Percentiles rank a stretch among this genome's conserved stretches.
phyloP scores from a whole-genome alignment of 2,329 filamentous ascomycete species.

The Septoria linicola region DNA sequence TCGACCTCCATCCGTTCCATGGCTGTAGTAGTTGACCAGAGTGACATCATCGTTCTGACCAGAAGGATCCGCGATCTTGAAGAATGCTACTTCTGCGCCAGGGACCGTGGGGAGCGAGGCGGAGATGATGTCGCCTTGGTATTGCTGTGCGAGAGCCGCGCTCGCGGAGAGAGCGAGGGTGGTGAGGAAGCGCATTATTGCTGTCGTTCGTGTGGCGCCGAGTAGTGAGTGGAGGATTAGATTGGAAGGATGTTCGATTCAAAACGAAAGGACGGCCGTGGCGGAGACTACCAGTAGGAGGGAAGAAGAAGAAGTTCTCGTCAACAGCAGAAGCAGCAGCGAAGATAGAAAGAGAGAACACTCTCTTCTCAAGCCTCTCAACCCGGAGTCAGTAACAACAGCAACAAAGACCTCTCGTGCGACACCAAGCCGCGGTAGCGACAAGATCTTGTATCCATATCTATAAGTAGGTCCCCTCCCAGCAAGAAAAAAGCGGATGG shows the following conservation, averaged over 20 bases:
- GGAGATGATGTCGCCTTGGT: slow-evolving; percentile 28
- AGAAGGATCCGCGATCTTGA: slow-evolving; percentile 34
- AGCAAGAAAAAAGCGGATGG: no score
- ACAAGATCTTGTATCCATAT: no score
- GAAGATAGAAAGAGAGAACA: neutral
- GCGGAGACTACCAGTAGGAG: no score
- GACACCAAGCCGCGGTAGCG: neutral
- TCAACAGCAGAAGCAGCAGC: neutral
- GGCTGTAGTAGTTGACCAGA: slow-evolving; percentile 37
- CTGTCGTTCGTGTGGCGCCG: neutral
- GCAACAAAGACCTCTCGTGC: neutral
- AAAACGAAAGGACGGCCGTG: neutral
- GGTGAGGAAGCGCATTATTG: slow-evolving; percentile 8
- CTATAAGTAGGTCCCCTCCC: no score
- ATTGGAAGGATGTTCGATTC: neutral
- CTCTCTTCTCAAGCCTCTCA: no score
- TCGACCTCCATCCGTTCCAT: slow-evolving; percentile 26
- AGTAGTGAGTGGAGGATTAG: slow-evolving; percentile 5
- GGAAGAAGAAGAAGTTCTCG: no score
- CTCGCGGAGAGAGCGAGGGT: neutral
- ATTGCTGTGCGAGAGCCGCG: slow-evolving; percentile 28
- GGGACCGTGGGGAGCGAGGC: slow-evolving; percentile 25
- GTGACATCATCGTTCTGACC: slow-evolving; percentile 31
- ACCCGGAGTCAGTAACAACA: no score
- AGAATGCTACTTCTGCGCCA: slow-evolving; percentile 34